These are phyloP conservation scores for Fusarium pseudograminearum DNA, from an alignment of 2,329 filamentous ascomycete genomes.

Conservation along the genomic window DNA sequence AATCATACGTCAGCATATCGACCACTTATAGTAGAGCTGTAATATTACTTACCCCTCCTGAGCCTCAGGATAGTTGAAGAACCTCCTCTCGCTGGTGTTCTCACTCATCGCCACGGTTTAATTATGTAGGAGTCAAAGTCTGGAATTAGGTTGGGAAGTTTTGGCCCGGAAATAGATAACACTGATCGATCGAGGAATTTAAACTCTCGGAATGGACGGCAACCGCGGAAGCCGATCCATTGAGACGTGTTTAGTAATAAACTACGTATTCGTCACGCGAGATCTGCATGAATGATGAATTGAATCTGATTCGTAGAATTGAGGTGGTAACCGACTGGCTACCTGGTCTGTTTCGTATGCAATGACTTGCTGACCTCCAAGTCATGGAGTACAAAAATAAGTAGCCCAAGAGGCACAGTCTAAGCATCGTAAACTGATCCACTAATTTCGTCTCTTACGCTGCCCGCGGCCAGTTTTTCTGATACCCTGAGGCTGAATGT, in stretches of 20 bases:
- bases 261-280: slow-evolving; percentile 24
- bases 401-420: too few species aligned
- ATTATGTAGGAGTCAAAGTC: neutral
- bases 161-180: neutral
- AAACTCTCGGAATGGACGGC: slow-evolving; percentile 26
- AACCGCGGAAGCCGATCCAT: slow-evolving; percentile 28
- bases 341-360: neutral
- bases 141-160: neutral
- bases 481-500: too few species aligned
- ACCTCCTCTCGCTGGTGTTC: slow-evolving; percentile 8
- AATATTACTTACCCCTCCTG: slow-evolving; percentile 39
- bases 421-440: too few species aligned
- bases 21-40: neutral
- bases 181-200: slow-evolving; percentile 15
- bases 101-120: slow-evolving; percentile 13
- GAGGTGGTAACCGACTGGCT: neutral
- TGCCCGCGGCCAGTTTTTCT: too few species aligned
- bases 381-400: too few species aligned
- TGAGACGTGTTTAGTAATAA: slow-evolving; percentile 20
- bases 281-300: slow-evolving; percentile 21
- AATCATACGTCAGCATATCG: slow-evolving; percentile 27
- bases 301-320: neutral
- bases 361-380: too few species aligned
- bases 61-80: slow-evolving; percentile 41
- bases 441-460: too few species aligned